A percentile compares a stretch with the other conserved stretches of the same genome.
These are phyloP conservation scores for Uronychia binucleata DNA, from an alignment of 73 alveolate species.

Conservation along the genomic window DNA sequence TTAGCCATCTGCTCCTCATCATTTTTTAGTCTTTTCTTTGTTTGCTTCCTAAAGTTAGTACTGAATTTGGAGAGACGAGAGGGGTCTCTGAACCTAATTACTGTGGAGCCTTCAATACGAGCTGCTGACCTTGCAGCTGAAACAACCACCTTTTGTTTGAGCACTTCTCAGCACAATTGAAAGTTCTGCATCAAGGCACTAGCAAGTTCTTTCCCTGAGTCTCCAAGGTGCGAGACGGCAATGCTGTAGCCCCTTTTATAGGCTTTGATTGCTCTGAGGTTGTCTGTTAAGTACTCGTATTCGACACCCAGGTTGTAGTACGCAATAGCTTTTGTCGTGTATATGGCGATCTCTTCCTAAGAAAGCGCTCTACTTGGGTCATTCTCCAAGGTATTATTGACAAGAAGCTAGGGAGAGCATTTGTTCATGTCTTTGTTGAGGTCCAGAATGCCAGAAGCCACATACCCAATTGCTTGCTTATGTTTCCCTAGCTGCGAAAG, in stretches of 20 bases:
- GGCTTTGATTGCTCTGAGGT: not conserved
- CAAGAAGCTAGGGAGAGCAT: too few species aligned
- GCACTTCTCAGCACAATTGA: not conserved
- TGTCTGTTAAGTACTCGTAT: conserved; percentile 20
- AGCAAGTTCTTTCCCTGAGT: not conserved
- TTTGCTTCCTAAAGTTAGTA: not conserved
- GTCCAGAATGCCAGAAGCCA: not conserved
- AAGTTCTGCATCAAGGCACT: not conserved
- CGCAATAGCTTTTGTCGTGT: conserved; percentile 43
- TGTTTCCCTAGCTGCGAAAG: conserved; percentile 29
- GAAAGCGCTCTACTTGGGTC: not conserved
- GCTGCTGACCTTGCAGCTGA: not conserved
- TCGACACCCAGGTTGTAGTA: conserved; percentile 39
- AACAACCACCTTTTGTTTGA: not conserved
- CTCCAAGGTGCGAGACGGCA: not conserved
- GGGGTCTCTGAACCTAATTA: not conserved
- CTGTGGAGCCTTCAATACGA: not conserved
- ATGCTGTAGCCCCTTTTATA: not conserved
- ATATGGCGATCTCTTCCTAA: not conserved
- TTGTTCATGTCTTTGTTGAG: not conserved
- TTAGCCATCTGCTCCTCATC: not conserved
- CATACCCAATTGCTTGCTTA: conserved; percentile 30
- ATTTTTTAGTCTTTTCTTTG: not conserved
- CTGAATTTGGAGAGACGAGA: not conserved
- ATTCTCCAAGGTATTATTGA: conserved; percentile 5